Conservation (phyloP, 1,284 basidiomycete species). For the Tilletiopsis washingtonensis region DNA sequence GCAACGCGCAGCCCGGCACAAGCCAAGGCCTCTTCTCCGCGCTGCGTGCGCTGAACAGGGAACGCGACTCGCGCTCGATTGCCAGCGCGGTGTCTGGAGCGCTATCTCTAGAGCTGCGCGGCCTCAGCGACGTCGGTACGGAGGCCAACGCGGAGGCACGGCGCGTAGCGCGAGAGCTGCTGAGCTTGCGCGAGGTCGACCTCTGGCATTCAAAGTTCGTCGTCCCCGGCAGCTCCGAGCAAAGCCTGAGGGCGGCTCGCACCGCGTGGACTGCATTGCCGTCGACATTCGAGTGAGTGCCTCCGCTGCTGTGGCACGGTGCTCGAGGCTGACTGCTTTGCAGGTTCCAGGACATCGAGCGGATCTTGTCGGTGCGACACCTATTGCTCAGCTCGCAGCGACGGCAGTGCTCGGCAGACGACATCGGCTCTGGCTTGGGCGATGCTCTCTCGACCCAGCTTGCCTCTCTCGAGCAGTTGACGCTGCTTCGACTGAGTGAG, state of each 20-base stretch:
- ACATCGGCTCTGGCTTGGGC: not conserved
- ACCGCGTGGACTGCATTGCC: not conserved
- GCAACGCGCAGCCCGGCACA: constrained; percentile 4
- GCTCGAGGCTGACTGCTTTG: no score
- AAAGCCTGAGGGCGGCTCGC: not conserved
- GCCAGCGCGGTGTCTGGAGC: constrained; percentile 10
- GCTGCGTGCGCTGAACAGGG: constrained; percentile 58
- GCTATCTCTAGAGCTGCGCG: constrained; percentile 15
- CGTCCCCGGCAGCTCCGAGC: no score
- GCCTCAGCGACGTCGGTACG: constrained; percentile 12
- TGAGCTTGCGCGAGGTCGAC: constrained; percentile 22
- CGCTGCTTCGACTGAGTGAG: constrained; percentile 65
- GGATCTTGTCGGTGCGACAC: constrained; percentile 69
- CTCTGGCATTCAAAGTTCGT: no score
- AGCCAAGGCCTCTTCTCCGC: constrained; percentile 63
- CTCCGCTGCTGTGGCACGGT: no score
- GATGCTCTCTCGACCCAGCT: no score
- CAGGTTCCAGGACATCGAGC: constrained; percentile 70
- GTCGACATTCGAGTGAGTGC: no score
- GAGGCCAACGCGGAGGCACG: constrained; percentile 17
- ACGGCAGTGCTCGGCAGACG: not conserved
- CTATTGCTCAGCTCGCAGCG: constrained; percentile 67
- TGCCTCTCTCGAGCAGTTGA: no score
- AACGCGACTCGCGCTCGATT: constrained; percentile 35
- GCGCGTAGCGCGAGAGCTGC: constrained; percentile 13